Evolutionary conservation across 345 rosid species (phyloP).

Genomic region (Populus euphratica): DNA sequence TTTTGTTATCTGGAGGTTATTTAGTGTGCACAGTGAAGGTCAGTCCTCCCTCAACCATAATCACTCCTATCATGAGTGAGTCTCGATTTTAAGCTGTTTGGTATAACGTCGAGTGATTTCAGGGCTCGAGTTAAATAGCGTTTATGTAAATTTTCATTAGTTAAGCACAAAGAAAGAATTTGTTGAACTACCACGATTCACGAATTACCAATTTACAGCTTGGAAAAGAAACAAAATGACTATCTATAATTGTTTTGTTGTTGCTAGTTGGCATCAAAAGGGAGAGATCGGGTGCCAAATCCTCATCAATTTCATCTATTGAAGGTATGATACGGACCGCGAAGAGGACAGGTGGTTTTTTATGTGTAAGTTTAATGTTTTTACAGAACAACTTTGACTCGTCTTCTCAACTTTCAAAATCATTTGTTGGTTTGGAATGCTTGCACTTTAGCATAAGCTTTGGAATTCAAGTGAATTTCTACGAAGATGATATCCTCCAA

Average conservation of each 20-base stretch:
- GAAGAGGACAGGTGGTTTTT: neutral
- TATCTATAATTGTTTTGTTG: too few relatives aligned
- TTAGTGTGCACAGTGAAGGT: too few relatives aligned
- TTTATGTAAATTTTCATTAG: neutral
- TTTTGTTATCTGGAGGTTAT: too few relatives aligned
- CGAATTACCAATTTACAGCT: too few relatives aligned
- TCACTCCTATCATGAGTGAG: neutral
- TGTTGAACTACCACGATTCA: too few relatives aligned
- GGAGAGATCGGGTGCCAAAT: too few relatives aligned
- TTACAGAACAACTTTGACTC: slow-evolving; percentile 5
- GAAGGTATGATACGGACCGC: neutral
- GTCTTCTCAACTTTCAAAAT: slow-evolving; percentile 1
- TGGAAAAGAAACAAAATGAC: too few relatives aligned
- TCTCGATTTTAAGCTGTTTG: neutral
- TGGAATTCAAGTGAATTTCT: neutral
- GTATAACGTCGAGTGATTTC: neutral
- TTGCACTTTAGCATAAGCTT: slow-evolving; percentile 1
- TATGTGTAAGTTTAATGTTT: neutral
- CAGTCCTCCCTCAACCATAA: too few relatives aligned
- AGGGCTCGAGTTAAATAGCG: neutral
- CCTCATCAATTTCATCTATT: too few relatives aligned
- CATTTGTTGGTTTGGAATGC: slow-evolving; percentile 1
- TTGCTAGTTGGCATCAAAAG: too few relatives aligned
- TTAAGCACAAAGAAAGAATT: too few relatives aligned
- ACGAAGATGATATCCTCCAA: neutral